phyloP scores from a whole-genome alignment of 2,329 filamentous ascomycete genomes.

The Phialophora expanda region DNA sequence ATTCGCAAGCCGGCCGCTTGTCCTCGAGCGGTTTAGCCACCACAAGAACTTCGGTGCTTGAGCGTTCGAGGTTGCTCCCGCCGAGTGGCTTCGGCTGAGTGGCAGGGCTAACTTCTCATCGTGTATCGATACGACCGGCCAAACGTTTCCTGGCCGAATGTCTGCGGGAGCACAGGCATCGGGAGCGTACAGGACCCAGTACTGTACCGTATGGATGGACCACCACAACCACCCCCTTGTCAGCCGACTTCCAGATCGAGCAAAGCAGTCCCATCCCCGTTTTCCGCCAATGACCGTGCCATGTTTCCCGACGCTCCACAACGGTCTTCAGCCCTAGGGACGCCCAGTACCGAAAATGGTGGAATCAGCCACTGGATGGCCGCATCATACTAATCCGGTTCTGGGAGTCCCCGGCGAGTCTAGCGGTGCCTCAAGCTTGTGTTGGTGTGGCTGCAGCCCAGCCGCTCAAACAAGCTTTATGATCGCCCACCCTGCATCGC shows the following conservation, averaged over 20 bases:
- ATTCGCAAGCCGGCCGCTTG: neutral
- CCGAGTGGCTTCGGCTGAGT: neutral
- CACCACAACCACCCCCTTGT: neutral
- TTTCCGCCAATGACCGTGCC: constrained; percentile 28
- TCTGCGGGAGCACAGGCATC: neutral
- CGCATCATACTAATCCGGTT: constrained; percentile 1
- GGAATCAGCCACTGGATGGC: neutral
- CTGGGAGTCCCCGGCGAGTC: constrained; percentile 24
- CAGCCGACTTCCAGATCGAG: constrained; percentile 26
- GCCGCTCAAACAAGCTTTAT: constrained; percentile 9
- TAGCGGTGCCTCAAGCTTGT: neutral
- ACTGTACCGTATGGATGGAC: neutral
- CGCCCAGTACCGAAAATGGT: constrained; percentile 15
- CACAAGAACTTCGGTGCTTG: neutral
- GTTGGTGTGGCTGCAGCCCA: constrained; percentile 1
- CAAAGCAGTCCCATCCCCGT: constrained; percentile 9
- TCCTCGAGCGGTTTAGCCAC: neutral
- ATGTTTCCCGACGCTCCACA: constrained; percentile 19
- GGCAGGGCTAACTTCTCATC: constrained; percentile 5
- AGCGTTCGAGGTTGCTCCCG: neutral
- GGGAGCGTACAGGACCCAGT: neutral
- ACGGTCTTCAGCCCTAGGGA: constrained; percentile 28
- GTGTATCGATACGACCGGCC: neutral
- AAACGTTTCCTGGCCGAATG: neutral
- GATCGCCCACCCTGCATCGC: constrained; percentile 25